Conservation (phyloP, 176 grass and related monocot species). For the Phragmites australis region DNA sequence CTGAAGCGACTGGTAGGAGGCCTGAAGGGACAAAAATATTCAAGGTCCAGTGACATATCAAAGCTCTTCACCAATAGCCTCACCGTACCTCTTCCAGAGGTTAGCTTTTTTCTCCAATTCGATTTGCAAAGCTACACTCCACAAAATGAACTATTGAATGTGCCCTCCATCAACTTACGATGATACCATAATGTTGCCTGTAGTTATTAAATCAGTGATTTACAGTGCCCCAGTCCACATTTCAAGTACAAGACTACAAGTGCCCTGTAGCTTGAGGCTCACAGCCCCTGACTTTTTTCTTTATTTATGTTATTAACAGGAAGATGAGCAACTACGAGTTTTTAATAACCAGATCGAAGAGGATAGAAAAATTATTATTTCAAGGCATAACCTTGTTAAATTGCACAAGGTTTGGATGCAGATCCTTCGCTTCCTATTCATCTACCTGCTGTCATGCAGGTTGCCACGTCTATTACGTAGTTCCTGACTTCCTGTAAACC, state of each 20-base stretch:
- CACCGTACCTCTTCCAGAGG: constrained; percentile 79
- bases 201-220: constrained; percentile 14
- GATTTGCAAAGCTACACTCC: constrained; percentile 1
- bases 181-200: background rate
- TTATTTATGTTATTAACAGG: constrained; percentile 58
- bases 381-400: constrained; percentile 87
- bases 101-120: constrained; percentile 31
- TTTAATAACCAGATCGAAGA: constrained; percentile 92
- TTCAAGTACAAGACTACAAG: constrained; percentile 17
- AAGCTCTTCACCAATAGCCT: constrained; percentile 78
- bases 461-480: background rate
- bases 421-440: constrained; percentile 15
- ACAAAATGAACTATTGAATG: constrained; percentile 8
- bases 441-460: constrained; percentile 10
- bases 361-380: constrained; percentile 92
- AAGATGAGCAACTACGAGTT: constrained; percentile 66
- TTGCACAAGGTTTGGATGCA: constrained; percentile 73
- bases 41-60: constrained; percentile 58
- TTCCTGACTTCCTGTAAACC: background rate
- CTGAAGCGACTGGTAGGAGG: constrained; percentile 70
- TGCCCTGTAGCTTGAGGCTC: constrained; percentile 24
- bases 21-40: constrained; percentile 55
- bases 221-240: constrained; percentile 3
- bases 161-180: background rate
- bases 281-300: background rate